Evolutionary conservation across 768 basidiomycete species (phyloP), one percentile per base, ranked within the genome.

Genomic region (Pleurotus sapidus): DNA sequence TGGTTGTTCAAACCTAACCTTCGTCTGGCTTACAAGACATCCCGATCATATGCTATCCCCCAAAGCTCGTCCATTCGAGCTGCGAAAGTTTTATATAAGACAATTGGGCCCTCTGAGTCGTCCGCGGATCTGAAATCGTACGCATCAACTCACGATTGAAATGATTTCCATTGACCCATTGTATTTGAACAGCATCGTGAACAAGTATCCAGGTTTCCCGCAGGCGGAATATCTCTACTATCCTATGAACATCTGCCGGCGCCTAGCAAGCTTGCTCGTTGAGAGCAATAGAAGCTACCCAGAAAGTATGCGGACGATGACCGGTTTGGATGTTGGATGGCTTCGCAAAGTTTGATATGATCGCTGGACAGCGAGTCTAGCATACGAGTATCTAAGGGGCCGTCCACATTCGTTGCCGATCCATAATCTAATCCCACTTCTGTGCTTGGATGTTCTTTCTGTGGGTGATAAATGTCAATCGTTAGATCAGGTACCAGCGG

Each of bases 1-100:
- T 98, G 96, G 95, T 68, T 98, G 18, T 97, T 98, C 81, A 97
- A 95, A 70, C 94, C 95, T 0, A 86, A 80, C 60, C 84, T 98
- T 62, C 84, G 82, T 9, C 71, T 98, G 12, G 84, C 93, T 1
- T 95, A 93, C 67, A 80, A 82, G 46, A 77, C 82, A 7, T 70
- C 81, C 5, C 70, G 72, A 9, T 74, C 81, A 15, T 83, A 82
- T 55, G 68, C 81, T 5, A 76, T 93, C 18, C 82, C 87, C 6
- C 83, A 84, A 67, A 78, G 74, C 48, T 85, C 79, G 5, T 82
- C 84, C 4, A 78, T 89, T 12, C 76, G 80, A 45, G 87, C 84
- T 2, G 89, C 93, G 45, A 95, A 96, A 70, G 88, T 97, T 45
- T 73, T 97, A 62, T 98, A 83, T 77, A 91, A 91, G 68, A 78